Percentiles rank a stretch among this genome's conserved stretches.
Evolutionary conservation across 495 filamentous ascomycete species (phyloP).

Genomic region (Chaetomium cochliodes): DNA sequence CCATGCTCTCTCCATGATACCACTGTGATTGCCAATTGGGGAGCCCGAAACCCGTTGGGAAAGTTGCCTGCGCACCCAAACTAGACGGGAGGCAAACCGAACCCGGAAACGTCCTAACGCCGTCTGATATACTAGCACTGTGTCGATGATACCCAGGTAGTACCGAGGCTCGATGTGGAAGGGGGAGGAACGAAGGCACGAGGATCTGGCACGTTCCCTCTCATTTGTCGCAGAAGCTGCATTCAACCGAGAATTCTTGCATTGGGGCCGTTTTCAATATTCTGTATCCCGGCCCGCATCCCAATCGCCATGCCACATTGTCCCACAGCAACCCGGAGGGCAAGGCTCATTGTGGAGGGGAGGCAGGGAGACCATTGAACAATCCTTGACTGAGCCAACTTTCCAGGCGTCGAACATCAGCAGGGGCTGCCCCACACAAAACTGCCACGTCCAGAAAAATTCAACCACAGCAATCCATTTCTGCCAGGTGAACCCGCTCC

Average conservation of each 20-base stretch:
- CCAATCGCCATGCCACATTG: slow-evolving; percentile 23
- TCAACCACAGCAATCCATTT: slow-evolving; percentile 35
- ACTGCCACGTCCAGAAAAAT: slow-evolving; percentile 34
- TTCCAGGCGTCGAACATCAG: slow-evolving; percentile 26
- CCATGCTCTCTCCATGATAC: neutral
- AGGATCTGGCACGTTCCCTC: neutral
- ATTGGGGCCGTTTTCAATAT: slow-evolving; percentile 20
- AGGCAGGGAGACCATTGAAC: neutral
- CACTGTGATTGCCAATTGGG: neutral
- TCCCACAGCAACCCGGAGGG: neutral
- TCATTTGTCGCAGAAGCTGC: slow-evolving; percentile 31
- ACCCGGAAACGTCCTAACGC: neutral
- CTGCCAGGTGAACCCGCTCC: slow-evolving; percentile 23
- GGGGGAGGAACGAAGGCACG: neutral
- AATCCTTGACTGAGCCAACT: neutral
- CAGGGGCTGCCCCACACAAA: slow-evolving; percentile 36
- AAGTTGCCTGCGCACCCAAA: neutral
- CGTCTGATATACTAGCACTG: neutral
- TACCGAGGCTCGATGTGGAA: slow-evolving; percentile 2
- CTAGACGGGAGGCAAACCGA: neutral
- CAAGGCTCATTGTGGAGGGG: neutral
- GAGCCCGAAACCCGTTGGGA: no score
- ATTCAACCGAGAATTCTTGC: slow-evolving; percentile 34
- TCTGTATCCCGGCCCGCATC: slow-evolving; percentile 4
- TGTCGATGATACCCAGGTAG: neutral